Base-by-base conservation (phyloP, 2,329 filamentous ascomycete species). In the Juglanconis sp. region DNA sequence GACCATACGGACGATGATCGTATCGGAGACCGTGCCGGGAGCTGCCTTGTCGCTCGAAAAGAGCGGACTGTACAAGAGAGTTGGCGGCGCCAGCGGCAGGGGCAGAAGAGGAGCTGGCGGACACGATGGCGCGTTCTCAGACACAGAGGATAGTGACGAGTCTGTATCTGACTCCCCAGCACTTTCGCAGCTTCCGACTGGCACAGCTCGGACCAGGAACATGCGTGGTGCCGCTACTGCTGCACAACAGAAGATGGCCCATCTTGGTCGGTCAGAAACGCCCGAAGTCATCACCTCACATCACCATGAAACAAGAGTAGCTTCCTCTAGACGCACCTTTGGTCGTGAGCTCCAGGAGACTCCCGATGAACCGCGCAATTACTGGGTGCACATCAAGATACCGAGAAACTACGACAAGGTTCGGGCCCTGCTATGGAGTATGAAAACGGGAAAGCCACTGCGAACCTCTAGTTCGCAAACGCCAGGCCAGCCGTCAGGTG, bases 71-170 rank as follows among this genome's bases (percentile, higher is more conserved):
- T 96, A 90, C 78, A 96, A 96, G 77, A 86, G 89, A 56, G 82
- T 88, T 24, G 84, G 85, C 36, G 87, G 81, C 51, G 71, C 84
- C 35, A 79, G 81, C 64, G 73, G 82, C 53, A 85, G 87, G 70
- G 68, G 70, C 51, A 70, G 66, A 63, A 65, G 68, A 57, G 66
- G 59, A 15, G 73, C 78, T 53, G 78, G 78, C 40, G 77, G 76
- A 44, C 81, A 84, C 51, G 84, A 88, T 64, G 90, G 91, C 60
- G 91, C 95, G 59, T 70, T 87, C 6, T 96, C 92, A 0, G 94
- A 97, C 57, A 94, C 95, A 1, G 91, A 94, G 53, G 92, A 96
- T 34, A 96, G 91, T 70, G 94, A 97, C 59, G 91, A 96, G 61
- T 96, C 92, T 0, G 86, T 83, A 1, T 86, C 89, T 17, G 93